These are phyloP conservation scores for Epicoccum sorghinum DNA, from an alignment of 2,329 filamentous ascomycete species.

Conservation along the genomic window DNA sequence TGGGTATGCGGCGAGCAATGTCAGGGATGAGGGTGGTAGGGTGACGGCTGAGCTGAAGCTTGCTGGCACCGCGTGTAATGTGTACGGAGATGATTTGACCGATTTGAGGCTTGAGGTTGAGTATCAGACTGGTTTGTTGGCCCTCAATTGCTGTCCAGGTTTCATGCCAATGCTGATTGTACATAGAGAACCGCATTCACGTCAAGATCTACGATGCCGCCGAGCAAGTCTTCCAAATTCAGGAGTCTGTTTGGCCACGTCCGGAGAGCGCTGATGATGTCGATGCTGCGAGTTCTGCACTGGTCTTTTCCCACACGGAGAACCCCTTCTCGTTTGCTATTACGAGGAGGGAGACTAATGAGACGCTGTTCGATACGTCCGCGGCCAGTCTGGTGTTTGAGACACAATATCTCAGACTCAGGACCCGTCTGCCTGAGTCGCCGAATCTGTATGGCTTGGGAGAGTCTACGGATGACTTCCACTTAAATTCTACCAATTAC, in stretches of 20 bases:
- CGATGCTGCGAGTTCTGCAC: slow-evolving; percentile 48
- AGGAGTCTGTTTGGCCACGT: slow-evolving; percentile 69
- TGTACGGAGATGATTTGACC: slow-evolving; percentile 63
- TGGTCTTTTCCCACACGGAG: slow-evolving; percentile 61
- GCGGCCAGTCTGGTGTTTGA: slow-evolving; percentile 74
- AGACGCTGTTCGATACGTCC: slow-evolving; percentile 72
- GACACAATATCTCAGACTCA: slow-evolving; percentile 74
- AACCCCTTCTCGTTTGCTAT: slow-evolving; percentile 73
- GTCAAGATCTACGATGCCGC: slow-evolving; percentile 73
- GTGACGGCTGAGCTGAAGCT: slow-evolving; percentile 72
- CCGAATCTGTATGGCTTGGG: slow-evolving; percentile 79
- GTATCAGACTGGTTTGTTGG: slow-evolving; percentile 62
- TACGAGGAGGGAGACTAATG: slow-evolving; percentile 60
- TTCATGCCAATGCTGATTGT: not conserved
- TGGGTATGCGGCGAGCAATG: slow-evolving; percentile 69
- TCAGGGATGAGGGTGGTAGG: slow-evolving; percentile 58
- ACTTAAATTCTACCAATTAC: slow-evolving; percentile 71
- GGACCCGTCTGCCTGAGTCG: slow-evolving; percentile 70
- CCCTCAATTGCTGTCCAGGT: slow-evolving; percentile 38
- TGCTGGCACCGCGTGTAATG: slow-evolving; percentile 68
- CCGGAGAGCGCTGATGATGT: slow-evolving; percentile 50
- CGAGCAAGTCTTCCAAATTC: slow-evolving; percentile 75
- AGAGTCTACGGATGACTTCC: slow-evolving; percentile 74
- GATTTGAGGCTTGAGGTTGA: slow-evolving; percentile 63
- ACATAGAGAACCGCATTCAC: slow-evolving; percentile 67